These are phyloP conservation scores for Aureobasidium lini DNA, from an alignment of 2,329 filamentous ascomycete species.

Conservation along the genomic window DNA sequence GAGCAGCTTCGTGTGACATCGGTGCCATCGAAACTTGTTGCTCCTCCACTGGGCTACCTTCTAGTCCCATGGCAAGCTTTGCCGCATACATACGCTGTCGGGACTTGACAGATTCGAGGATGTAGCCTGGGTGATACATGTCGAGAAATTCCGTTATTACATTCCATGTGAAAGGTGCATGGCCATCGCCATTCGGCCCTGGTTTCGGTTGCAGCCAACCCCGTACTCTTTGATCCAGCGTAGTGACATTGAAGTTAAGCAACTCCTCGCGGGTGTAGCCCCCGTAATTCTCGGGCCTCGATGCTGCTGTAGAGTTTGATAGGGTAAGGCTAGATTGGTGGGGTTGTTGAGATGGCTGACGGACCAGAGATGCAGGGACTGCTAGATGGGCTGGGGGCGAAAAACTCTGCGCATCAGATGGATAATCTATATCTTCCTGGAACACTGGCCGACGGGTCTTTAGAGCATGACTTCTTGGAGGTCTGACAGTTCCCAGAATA, in stretches of 20 bases:
- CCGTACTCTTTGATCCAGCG: neutral
- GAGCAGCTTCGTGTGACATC: neutral
- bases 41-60: neutral
- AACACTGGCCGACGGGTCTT: neutral
- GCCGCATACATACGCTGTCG: neutral
- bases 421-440: neutral
- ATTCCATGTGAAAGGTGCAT: neutral
- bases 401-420: neutral
- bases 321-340: neutral
- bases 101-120: neutral
- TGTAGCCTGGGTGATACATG: neutral
- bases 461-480: neutral
- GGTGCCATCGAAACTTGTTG: neutral
- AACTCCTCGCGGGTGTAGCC: no score
- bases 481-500: neutral
- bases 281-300: no score
- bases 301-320: no score
- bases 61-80: neutral
- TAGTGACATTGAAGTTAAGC: no score
- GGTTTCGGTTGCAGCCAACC: neutral
- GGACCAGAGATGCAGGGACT: neutral
- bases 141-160: neutral
- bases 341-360: neutral
- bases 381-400: neutral
- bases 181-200: no score